A percentile compares a stretch with the other conserved stretches of the same genome.
phyloP scores from a whole-genome alignment of 108 stramenopile species.

The Pseudonitzschia multiseries region DNA sequence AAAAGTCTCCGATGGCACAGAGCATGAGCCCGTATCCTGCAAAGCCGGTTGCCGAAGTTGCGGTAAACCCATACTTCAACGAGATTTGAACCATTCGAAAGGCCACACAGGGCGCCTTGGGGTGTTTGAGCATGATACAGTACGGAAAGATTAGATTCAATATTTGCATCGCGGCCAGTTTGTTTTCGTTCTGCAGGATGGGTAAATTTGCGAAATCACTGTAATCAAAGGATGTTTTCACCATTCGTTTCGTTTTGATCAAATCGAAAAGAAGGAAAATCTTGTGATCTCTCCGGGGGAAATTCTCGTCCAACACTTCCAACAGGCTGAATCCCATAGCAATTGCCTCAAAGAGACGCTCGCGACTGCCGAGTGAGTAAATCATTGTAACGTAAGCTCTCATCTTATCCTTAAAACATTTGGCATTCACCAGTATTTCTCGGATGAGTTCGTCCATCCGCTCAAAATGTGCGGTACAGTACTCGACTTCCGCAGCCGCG shows the following conservation, averaged over 20 bases:
- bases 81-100: conserved; percentile 48
- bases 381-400: conserved; percentile 38
- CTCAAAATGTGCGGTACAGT: conserved; percentile 36
- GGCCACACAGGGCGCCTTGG: conserved; percentile 26
- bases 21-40: conserved; percentile 43
- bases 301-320: conserved; percentile 29
- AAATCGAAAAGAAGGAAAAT: conserved; percentile 17
- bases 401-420: conserved; percentile 38
- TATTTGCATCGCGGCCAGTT: conserved; percentile 37
- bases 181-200: conserved; percentile 22
- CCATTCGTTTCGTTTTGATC: conserved; percentile 18
- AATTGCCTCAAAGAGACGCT: conserved; percentile 28
- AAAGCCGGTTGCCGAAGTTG: conserved; percentile 43
- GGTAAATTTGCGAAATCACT: conserved; percentile 17
- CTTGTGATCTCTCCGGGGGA: background rate
- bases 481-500: conserved; percentile 47
- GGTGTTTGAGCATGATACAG: conserved; percentile 17
- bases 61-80: conserved; percentile 33
- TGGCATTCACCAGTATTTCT: conserved; percentile 36
- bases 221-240: conserved; percentile 22
- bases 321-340: conserved; percentile 34
- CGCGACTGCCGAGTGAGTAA: conserved; percentile 30
- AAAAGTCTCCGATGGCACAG: conserved; percentile 24
- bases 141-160: conserved; percentile 32
- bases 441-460: conserved; percentile 27